Base-by-base conservation (phyloP, 169 alveolate species). In the Cryptosporidium meleagridis region DNA sequence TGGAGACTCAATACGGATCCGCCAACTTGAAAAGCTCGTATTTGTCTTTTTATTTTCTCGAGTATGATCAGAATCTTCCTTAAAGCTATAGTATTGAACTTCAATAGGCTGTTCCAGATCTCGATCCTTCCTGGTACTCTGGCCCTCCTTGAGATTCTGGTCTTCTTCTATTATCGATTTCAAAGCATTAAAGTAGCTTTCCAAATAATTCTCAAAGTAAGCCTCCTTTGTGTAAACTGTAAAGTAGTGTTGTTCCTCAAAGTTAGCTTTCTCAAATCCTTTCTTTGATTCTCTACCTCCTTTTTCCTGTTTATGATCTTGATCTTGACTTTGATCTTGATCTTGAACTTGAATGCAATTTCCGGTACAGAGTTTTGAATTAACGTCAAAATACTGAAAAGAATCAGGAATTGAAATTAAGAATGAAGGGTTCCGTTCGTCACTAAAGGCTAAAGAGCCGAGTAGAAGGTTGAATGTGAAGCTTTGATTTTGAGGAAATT, bases 241-340 rank as follows among this genome's bases (percentile, higher is more conserved):
- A 35, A 73, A 73, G 58, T 55, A 73, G n/a, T 73, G 86, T 26
- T 73, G 70, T 6, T 65, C 72, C 52, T 37, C 53, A 9, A 65
- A 37, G 26, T 1, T n/a, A 6, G 72, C 2, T 31, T 31, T 9
- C n/a, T 65, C 72, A 0, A 39, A 55, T 1, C 12, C 18, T 55
- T 26, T 10, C 0, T 21, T 9, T 26, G 18, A 16, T 8, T 29
- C 67, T 8, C 67, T 10, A 9, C 8, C 18, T 9, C 18, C 16
- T 37, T 23, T 41, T 41, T 41, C 48, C 10, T 41, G 48, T 6
- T 12, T 41, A 16, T 8, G 67, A 21, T n/a, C 67, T 21, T 21
- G 55, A 48, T 48, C 21, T 48, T 48, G 53, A 12, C 3, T 45
- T 45, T 45, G 53, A 45, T 45, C 18, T 9, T 48, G 53, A 12